Base-by-base conservation (phyloP, 345 rosid species). In the Gossypium sturtianum region DNA sequence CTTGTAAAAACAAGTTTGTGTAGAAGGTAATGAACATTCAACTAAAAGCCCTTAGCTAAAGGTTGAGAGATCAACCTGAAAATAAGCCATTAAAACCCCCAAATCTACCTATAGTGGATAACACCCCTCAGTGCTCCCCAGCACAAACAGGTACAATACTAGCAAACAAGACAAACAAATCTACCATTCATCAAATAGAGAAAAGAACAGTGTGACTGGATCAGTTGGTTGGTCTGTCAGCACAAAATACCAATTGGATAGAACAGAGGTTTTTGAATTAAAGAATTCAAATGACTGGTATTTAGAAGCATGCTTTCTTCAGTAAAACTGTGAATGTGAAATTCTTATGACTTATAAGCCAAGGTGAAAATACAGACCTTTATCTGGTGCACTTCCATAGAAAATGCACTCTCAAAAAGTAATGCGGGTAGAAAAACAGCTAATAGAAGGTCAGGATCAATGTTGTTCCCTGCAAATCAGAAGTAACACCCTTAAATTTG, bases 351-450 rank as follows among this genome's bases (percentile, higher is more conserved):
- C 45, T 69, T 41, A 2, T 60, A 62, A 47, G 58, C 8, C 12
- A 59, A 52, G 52, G 38, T 22, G 47, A 53, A 22, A 76, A 78
- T 66, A 22, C 44, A 72, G 79, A 95, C 98, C 98, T 91, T 92
- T 75, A 95, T 93, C 83, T 93, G 97, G 81, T 95, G 99, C 70
- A 90, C 79, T 81, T 95, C 97, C 99, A 93, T 93, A 0, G 97
- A 84, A 76, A 95, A 95, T 29, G 99, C 84, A 82, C 98, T 95
- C 87, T 95, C 98, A 29, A 93, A 95, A 74, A 95, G 94, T 78
- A 95, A 94, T 45, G 99, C 94, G 16, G 99, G 99, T 80, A 95
- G 97, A 79, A 95, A 93, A 58, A 95, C 94, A 51, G 98, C 98
- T 82, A 95, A 79, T 25, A 95, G 82, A 76, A 93, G 97, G 45